phyloP scores from a whole-genome alignment of 2,329 filamentous ascomycete genomes.

The Mycogone perniciosa region DNA sequence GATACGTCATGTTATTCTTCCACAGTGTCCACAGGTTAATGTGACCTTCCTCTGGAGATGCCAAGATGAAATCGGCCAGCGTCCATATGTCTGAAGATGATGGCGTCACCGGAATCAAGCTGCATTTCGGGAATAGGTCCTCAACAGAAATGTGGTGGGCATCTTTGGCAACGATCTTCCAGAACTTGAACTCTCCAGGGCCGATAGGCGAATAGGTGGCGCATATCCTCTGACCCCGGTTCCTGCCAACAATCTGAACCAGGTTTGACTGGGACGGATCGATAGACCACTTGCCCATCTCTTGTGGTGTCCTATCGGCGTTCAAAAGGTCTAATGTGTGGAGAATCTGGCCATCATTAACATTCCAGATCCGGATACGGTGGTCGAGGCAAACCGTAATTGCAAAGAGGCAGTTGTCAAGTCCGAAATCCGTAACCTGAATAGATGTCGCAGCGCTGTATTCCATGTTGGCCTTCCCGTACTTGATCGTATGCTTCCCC shows the following conservation, averaged over 20 bases:
- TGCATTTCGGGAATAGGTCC: constrained; percentile 59
- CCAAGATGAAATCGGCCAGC: constrained; percentile 66
- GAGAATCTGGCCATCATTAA: constrained; percentile 70
- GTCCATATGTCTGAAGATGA: constrained; percentile 74
- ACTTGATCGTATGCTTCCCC: constrained; percentile 55
- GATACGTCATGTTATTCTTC: constrained; percentile 78
- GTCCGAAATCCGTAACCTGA: constrained; percentile 45
- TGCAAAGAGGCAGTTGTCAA: constrained; percentile 46
- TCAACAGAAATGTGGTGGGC: constrained; percentile 58
- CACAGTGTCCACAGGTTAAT: constrained; percentile 70
- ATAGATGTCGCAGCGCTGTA: constrained; percentile 60
- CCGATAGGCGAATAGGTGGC: constrained; percentile 85
- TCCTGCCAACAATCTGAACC: constrained; percentile 61
- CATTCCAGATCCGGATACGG: constrained; percentile 81
- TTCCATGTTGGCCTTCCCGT: constrained; percentile 60
- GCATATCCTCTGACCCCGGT: constrained; percentile 49
- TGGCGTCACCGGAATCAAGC: constrained; percentile 60
- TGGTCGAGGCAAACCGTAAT: constrained; percentile 89
- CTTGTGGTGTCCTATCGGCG: constrained; percentile 57
- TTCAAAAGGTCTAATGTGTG: constrained; percentile 73
- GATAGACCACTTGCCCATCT: constrained; percentile 66
- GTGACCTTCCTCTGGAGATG: constrained; percentile 45
- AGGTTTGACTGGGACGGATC: constrained; percentile 73
- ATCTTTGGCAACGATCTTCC: constrained; percentile 63
- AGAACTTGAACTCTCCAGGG: constrained; percentile 90